phyloP scores from a whole-genome alignment of 2,329 filamentous ascomycete species.

The Sphaerulina vaccinii region DNA sequence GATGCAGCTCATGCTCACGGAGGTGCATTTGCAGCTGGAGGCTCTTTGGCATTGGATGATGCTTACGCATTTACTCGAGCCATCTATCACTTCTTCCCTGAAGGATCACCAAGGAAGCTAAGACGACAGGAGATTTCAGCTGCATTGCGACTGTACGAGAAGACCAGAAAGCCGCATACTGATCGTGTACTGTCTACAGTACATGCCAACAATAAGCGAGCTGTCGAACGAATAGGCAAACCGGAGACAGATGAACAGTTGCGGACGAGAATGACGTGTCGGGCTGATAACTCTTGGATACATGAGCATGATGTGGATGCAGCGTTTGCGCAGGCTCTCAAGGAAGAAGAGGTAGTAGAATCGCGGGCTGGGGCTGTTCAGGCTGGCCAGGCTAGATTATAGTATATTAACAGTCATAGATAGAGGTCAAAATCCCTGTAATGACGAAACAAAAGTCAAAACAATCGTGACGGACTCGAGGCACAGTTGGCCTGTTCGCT shows the following conservation, averaged over 20 bases:
- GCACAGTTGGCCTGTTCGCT: too few relatives aligned
- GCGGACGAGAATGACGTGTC: slow-evolving; percentile 24
- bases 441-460: too few relatives aligned
- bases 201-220: slow-evolving; percentile 27
- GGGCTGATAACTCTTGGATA: slow-evolving; percentile 30
- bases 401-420: too few relatives aligned
- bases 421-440: too few relatives aligned
- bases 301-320: slow-evolving; percentile 35
- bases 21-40: slow-evolving; percentile 42
- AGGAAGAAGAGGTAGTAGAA: background rate
- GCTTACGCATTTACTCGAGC: slow-evolving; percentile 32
- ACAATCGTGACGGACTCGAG: too few relatives aligned
- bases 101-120: slow-evolving; percentile 5
- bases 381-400: too few relatives aligned
- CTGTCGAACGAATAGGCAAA: slow-evolving; percentile 24
- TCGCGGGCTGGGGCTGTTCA: too few relatives aligned
- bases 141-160: slow-evolving; percentile 39
- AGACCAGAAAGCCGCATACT: slow-evolving; percentile 38
- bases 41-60: slow-evolving; percentile 43
- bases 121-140: slow-evolving; percentile 4
- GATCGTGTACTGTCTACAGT: slow-evolving; percentile 33
- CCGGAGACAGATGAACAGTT: slow-evolving; percentile 30
- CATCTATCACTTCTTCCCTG: slow-evolving; percentile 8
- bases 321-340: background rate
- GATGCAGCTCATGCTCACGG: slow-evolving; percentile 44